Evolutionary conservation across 1,284 basidiomycete species (phyloP), one percentile per base, ranked within the genome.

Genomic region (Fomitopsis palustris): DNA sequence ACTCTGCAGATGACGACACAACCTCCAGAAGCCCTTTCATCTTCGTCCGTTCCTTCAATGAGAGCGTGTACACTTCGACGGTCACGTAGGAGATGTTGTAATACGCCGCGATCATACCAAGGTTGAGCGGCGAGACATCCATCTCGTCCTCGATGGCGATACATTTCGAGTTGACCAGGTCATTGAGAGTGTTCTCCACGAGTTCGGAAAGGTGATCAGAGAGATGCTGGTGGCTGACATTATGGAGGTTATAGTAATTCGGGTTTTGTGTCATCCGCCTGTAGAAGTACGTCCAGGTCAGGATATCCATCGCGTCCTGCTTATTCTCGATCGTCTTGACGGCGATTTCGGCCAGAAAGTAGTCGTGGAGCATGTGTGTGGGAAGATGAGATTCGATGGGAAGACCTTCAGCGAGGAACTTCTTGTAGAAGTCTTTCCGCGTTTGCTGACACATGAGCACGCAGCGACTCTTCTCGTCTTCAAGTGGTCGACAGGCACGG

Each of bases 261-360:
- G 92, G 90, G 64, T 97, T 98, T 73, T 96, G 93, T 4, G 93
- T 95, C 85, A 99, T 92, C 17, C 96, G 86, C 31, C 96, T 87
- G 76, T 98, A 99, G 82, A 98, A 97, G 75, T 92, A 94, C 25
- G 93, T 93, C 93, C 93, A 96, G 0, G 94, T 96, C 61, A 96
- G 75, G 65, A 95, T 95, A 73, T 96, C 94, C 83, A 95, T 93
- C 0, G 94, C 94, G 72, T 95, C 95, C 75, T 98, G 95, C 80
- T 97, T 98, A 76, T 96, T 97, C 78, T 98, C 96, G 62, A 99
- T 97, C 3, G 96, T 99, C 78, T 95, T 95, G 31, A 98, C 94
- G 12, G 96, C 96, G 65, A 99, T 97, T 77, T 99, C 97, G 1
- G 96, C 94, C 62, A 99, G 85, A 86, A 99, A 98, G 74, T 98